Percentiles rank a stretch among this genome's conserved stretches.
Evolutionary conservation across 164 flowering plant species (phyloP).

Genomic region (Vitis amurensis): DNA sequence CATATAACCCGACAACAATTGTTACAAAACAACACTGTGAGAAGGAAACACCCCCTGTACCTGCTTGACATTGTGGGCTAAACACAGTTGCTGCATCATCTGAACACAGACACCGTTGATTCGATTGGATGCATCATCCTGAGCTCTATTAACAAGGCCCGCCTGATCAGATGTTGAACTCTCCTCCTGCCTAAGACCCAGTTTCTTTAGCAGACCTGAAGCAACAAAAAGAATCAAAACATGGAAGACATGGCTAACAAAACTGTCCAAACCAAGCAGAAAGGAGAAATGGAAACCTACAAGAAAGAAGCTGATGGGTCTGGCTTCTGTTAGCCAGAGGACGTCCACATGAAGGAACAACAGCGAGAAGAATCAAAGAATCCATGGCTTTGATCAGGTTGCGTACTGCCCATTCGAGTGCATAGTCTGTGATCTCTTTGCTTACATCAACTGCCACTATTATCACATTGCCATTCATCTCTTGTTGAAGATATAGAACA

Average conservation of each 20-base stretch:
- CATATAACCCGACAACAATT: neutral
- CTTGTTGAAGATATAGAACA: too few species aligned
- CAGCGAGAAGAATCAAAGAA: constrained; percentile 28
- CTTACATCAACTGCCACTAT: constrained; percentile 41
- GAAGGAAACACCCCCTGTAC: constrained; percentile 9
- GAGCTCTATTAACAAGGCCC: constrained; percentile 4
- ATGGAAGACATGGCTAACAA: neutral
- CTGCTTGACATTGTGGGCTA: constrained; percentile 23
- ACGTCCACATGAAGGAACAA: constrained; percentile 19
- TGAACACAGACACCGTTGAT: constrained; percentile 23
- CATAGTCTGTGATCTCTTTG: constrained; percentile 37
- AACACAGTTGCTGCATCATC: constrained; percentile 35
- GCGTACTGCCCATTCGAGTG: constrained; percentile 39
- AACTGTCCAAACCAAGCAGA: neutral
- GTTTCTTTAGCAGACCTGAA: constrained; percentile 31
- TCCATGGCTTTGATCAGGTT: constrained; percentile 33
- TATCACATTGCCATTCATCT: constrained; percentile 29
- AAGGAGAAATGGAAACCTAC: constrained; percentile 10
- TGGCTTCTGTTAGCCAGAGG: neutral
- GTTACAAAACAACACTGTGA: neutral
- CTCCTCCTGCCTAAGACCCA: constrained; percentile 14
- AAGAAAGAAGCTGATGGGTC: constrained; percentile 13
- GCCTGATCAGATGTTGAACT: neutral
- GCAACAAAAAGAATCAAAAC: neutral
- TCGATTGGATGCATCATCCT: neutral